Evolutionary conservation across 768 basidiomycete species (phyloP).

Genomic region (Porpolomopsis calyptriformis): DNA sequence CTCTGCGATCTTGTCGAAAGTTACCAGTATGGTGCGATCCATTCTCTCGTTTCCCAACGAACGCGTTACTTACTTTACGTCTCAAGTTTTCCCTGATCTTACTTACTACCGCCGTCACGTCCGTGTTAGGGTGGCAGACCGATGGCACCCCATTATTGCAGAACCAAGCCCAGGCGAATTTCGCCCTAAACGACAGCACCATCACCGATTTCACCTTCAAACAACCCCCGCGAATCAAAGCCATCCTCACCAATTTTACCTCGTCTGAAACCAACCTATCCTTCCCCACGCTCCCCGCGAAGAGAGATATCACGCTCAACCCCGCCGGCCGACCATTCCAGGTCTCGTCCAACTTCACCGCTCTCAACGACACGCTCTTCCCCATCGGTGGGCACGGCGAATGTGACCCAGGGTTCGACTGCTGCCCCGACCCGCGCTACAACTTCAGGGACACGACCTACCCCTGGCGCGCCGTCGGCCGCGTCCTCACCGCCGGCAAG

Average conservation of each 20-base stretch:
- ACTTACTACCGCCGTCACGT: neutral
- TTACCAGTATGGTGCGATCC: no score
- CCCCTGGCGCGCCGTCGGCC: neutral
- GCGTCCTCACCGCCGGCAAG: neutral
- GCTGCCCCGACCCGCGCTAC: neutral
- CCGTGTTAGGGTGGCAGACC: neutral
- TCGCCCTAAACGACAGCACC: neutral
- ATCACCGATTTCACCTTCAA: neutral
- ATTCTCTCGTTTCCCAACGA: neutral
- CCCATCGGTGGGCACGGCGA: neutral
- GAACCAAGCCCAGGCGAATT: neutral
- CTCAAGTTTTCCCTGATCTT: neutral
- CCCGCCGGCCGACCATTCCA: neutral
- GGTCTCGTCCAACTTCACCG: neutral
- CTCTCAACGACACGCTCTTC: neutral
- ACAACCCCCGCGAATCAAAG: neutral
- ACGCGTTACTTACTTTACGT: neutral
- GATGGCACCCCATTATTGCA: neutral
- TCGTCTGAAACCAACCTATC: neutral
- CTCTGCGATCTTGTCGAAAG: no score
- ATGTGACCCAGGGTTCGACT: neutral
- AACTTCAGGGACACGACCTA: neutral
- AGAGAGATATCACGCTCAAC: neutral
- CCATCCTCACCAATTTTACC: neutral
- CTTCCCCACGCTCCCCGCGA: neutral